A percentile compares a stretch with the other conserved stretches of the same genome.
These are phyloP conservation scores for Aeschynomene evenia DNA, from an alignment of 306 rosid genomes.

Conservation along the genomic window DNA sequence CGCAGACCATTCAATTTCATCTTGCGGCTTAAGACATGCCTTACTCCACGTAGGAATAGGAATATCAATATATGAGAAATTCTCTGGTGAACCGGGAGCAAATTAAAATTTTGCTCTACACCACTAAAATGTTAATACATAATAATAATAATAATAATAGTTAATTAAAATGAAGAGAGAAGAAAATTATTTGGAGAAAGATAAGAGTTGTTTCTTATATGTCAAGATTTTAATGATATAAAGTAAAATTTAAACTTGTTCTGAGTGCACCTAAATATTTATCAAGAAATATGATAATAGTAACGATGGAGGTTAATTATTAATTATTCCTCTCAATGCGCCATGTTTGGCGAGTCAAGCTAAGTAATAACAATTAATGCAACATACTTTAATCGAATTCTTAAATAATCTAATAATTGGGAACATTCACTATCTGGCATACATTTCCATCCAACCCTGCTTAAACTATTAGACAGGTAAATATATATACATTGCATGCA, in stretches of 20 bases:
- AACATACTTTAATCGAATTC: conserved; percentile 11
- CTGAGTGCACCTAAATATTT: too few species aligned
- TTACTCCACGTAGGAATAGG: not conserved
- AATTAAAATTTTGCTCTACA: too few species aligned
- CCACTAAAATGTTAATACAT: too few species aligned
- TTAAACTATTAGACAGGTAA: not conserved
- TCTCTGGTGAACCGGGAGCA: too few species aligned
- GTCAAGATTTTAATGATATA: too few species aligned
- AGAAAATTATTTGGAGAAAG: too few species aligned
- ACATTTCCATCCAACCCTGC: not conserved
- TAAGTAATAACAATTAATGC: not conserved
- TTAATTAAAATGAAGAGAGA: too few species aligned
- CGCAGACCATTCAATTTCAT: conserved; percentile 14
- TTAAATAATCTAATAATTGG: not conserved
- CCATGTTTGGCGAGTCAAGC: conserved; percentile 27
- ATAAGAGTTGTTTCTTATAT: too few species aligned
- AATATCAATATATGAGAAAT: too few species aligned
- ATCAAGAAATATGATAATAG: too few species aligned
- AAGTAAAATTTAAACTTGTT: too few species aligned
- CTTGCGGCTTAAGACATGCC: conserved; percentile 50
- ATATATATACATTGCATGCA: conserved; percentile 36
- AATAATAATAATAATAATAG: too few species aligned
- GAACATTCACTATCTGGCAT: not conserved
- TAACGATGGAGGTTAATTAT: not conserved
- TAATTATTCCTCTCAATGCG: conserved; percentile 21